Conservation (phyloP, 2,329 filamentous ascomycete genomes). For the Onygenales sp. region DNA sequence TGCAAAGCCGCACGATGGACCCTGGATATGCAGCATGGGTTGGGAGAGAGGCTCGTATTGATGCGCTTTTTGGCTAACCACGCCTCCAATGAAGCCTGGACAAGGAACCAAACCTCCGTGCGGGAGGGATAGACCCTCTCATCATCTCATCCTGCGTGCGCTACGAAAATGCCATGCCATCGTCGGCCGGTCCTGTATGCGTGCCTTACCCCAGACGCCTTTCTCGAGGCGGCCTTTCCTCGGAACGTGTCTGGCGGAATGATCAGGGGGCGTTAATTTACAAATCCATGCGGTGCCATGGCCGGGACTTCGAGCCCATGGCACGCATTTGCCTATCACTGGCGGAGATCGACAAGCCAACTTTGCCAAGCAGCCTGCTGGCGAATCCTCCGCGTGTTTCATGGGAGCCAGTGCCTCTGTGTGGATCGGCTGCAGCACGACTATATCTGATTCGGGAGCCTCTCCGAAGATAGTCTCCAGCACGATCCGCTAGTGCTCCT, state of each 20-base stretch:
- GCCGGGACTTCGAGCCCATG: not conserved
- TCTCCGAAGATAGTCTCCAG: not conserved
- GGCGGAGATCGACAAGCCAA: conserved; percentile 2
- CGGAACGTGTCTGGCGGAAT: not conserved
- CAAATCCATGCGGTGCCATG: not conserved
- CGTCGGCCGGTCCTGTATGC: not conserved
- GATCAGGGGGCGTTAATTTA: not conserved
- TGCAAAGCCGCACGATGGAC: not conserved
- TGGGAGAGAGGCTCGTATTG: not conserved
- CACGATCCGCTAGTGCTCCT: not conserved
- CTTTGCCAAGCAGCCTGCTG: not conserved
- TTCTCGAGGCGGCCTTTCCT: not conserved
- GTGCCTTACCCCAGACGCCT: not conserved
- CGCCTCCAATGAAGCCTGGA: too few relatives aligned
- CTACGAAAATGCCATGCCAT: not conserved
- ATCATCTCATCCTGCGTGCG: not conserved
- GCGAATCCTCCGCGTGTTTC: conserved; percentile 1
- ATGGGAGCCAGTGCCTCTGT: not conserved
- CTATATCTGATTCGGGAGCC: conserved; percentile 1
- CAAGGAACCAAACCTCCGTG: not conserved
- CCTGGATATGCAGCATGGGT: not conserved
- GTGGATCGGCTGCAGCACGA: not conserved
- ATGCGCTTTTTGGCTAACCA: not conserved
- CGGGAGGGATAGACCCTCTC: not conserved
- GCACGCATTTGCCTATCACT: not conserved